phyloP scores from a whole-genome alignment of 2,329 filamentous ascomycete genomes.

The Dryadomyces quercus-mongolicae region DNA sequence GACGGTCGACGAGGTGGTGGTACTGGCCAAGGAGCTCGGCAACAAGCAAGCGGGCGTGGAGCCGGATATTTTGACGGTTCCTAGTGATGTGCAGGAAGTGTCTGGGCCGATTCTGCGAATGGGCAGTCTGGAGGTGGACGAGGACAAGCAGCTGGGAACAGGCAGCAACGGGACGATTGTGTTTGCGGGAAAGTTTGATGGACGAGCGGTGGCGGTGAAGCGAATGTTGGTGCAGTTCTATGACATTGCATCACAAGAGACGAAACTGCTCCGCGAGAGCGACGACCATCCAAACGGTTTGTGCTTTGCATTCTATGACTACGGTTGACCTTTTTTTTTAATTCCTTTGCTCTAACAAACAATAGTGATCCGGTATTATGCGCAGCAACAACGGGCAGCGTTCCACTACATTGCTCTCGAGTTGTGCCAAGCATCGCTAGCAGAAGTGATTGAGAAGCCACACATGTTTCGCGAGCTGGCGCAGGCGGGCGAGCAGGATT shows the following conservation, averaged over 20 bases:
- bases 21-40: constrained; percentile 45
- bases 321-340: not conserved
- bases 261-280: constrained; percentile 77
- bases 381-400: constrained; percentile 74
- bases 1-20: constrained; percentile 50
- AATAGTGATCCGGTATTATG: constrained; percentile 85
- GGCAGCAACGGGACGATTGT: constrained; percentile 97
- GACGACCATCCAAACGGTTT: constrained; percentile 82
- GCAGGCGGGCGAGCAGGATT: constrained; percentile 58
- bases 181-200: constrained; percentile 88
- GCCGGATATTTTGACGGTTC: constrained; percentile 47
- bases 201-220: constrained; percentile 88
- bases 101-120: constrained; percentile 48
- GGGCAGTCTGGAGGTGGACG: constrained; percentile 52
- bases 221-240: constrained; percentile 94
- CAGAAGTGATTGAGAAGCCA: constrained; percentile 77
- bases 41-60: constrained; percentile 38
- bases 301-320: constrained; percentile 4
- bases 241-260: constrained; percentile 90
- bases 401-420: constrained; percentile 97
- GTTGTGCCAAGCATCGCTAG: constrained; percentile 83
- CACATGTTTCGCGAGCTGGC: constrained; percentile 56
- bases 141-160: constrained; percentile 52
- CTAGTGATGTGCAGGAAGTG: constrained; percentile 46
- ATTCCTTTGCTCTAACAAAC: not conserved